phyloP scores from a whole-genome alignment of 1,284 basidiomycete genomes.

The Polyporus tsugae region DNA sequence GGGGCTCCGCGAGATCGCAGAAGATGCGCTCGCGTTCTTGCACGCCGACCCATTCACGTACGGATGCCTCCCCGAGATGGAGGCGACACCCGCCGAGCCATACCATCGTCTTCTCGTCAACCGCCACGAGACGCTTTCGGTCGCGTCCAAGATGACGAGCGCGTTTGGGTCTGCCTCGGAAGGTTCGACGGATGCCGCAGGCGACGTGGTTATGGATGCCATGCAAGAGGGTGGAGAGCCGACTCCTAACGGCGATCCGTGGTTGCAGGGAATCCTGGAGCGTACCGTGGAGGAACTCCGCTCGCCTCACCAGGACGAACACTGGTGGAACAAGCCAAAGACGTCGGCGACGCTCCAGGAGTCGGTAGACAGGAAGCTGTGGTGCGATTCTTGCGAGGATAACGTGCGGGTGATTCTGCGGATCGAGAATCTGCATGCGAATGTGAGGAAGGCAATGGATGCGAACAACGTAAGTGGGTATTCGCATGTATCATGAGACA shows the following conservation, averaged over 20 bases:
- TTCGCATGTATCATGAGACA: not conserved
- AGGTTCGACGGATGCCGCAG: not conserved
- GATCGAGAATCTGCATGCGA: slow-evolving; percentile 16
- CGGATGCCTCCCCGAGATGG: slow-evolving; percentile 21
- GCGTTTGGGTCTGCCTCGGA: not conserved
- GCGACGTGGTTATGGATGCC: not conserved
- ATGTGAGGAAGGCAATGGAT: slow-evolving; percentile 11
- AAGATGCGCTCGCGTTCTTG: slow-evolving; percentile 12
- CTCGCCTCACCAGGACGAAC: slow-evolving; percentile 15
- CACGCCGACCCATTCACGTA: slow-evolving; percentile 8
- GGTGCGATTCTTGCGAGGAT: slow-evolving; percentile 14
- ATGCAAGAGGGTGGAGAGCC: not conserved
- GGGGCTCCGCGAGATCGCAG: slow-evolving; percentile 11
- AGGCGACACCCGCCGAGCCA: not conserved
- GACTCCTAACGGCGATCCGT: slow-evolving; percentile 5
- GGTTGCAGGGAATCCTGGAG: slow-evolving; percentile 14
- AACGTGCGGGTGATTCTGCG: slow-evolving; percentile 13
- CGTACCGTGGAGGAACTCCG: slow-evolving; percentile 8
- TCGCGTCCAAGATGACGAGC: slow-evolving; percentile 10
- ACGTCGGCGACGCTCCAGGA: slow-evolving; percentile 13
- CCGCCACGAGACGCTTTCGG: slow-evolving; percentile 7
- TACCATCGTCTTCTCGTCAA: slow-evolving; percentile 19
- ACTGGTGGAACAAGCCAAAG: slow-evolving; percentile 9
- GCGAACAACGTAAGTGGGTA: slow-evolving; percentile 13
- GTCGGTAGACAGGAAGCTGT: slow-evolving; percentile 13